Percentiles rank a stretch among this genome's conserved stretches.
These are phyloP conservation scores for Nectriaceae sp. DNA, from an alignment of 2,329 filamentous ascomycete species.

Conservation along the genomic window DNA sequence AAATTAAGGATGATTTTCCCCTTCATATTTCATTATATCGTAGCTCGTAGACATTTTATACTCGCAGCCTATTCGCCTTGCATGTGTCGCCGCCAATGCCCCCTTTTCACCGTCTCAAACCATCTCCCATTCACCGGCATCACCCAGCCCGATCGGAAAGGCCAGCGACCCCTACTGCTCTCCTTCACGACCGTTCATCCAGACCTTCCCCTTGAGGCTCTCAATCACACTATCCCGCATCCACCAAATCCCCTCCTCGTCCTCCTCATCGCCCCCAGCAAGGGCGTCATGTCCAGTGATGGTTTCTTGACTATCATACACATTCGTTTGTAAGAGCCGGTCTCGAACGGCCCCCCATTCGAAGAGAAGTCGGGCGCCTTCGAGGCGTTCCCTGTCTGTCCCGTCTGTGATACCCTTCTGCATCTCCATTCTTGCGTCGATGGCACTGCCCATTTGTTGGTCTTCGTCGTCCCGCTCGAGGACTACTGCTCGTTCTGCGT, in stretches of 20 bases:
- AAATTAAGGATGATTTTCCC: slow-evolving; percentile 1
- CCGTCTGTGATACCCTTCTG: slow-evolving; percentile 48
- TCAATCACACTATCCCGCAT: slow-evolving; percentile 57
- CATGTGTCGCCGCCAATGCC: too few species aligned
- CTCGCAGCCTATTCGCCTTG: too few species aligned
- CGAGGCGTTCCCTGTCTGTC: slow-evolving; percentile 43
- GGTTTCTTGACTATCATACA: slow-evolving; percentile 38
- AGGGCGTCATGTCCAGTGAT: slow-evolving; percentile 26
- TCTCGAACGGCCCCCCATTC: slow-evolving; percentile 55
- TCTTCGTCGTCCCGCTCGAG: slow-evolving; percentile 54
- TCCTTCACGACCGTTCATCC: slow-evolving; percentile 47
- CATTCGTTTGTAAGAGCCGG: slow-evolving; percentile 29
- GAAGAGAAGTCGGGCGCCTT: slow-evolving; percentile 55
- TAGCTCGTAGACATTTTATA: neutral
- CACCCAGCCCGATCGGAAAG: too few species aligned
- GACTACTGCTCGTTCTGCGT: slow-evolving; percentile 67
- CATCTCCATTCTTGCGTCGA: slow-evolving; percentile 74
- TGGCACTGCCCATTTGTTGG: slow-evolving; percentile 49
- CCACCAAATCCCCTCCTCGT: slow-evolving; percentile 50
- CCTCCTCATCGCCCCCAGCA: slow-evolving; percentile 21
- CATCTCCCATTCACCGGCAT: too few species aligned
- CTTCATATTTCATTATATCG: neutral
- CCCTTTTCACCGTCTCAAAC: neutral
- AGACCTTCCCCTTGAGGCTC: slow-evolving; percentile 55
- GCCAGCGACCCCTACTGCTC: slow-evolving; percentile 24